A percentile compares a stretch with the other conserved stretches of the same genome.
These are phyloP conservation scores for Herpetomonas tarakana DNA, from an alignment of 208 protist species.

Conservation along the genomic window DNA sequence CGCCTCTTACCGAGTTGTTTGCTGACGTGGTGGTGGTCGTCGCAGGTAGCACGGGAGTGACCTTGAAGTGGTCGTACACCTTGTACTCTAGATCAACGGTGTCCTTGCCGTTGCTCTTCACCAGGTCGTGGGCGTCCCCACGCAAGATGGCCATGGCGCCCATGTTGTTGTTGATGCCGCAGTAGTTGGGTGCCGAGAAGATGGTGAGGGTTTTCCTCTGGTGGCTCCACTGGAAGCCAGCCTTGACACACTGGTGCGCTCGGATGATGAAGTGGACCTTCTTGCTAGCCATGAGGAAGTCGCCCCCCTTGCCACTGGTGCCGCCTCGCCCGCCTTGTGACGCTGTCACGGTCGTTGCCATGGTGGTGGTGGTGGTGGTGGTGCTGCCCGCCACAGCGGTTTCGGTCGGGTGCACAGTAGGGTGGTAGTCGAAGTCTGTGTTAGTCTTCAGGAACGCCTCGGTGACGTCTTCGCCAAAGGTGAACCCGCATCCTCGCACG, in stretches of 20 bases:
- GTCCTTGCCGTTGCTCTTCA: conserved; percentile 16
- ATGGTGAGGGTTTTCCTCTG: conserved; percentile 53
- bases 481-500: conserved; percentile 63
- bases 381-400: conserved; percentile 3
- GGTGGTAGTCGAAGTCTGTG: conserved; percentile 32
- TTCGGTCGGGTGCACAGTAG: conserved; percentile 14
- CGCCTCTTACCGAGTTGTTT: neutral
- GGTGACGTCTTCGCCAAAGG: conserved; percentile 74
- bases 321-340: neutral
- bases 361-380: conserved; percentile 4
- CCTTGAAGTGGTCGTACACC: conserved; percentile 48
- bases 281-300: conserved; percentile 10
- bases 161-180: conserved; percentile 62
- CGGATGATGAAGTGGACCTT: conserved; percentile 93
- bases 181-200: conserved; percentile 90
- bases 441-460: conserved; percentile 67
- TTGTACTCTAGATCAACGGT: conserved; percentile 61
- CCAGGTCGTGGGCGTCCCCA: conserved; percentile 30
- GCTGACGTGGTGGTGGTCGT: neutral
- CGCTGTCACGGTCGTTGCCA: neutral
- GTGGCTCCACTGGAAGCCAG: conserved; percentile 80
- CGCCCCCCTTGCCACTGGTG: conserved; percentile 2
- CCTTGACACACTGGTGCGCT: conserved; percentile 92
- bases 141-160: conserved; percentile 68
- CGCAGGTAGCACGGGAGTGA: neutral